Evolutionary conservation across 352 stramenopile species (phyloP), one percentile per base, ranked within the genome.

Genomic region (Chrysophaeum taylorii): DNA sequence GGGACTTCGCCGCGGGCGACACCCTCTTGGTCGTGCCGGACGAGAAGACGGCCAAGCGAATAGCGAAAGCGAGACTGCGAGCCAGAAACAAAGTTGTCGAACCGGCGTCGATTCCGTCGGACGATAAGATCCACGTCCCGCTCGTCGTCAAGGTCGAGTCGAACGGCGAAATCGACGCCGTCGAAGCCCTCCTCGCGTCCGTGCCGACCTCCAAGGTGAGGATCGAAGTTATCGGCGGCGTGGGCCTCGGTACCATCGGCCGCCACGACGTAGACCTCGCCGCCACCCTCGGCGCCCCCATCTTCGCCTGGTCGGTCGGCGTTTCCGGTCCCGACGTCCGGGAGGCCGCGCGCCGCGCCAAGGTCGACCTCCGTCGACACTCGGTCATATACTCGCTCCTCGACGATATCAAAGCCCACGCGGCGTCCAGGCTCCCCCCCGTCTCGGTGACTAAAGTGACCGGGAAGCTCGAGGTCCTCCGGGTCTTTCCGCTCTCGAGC

Each of bases 291-390:
- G 53, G 33, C 16, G 53, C 53, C 7, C 53, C 53, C 15, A 64
- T 64, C 53, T 64, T 64, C 53, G 53, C 53, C 29, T 64, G 27
- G 29, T 42, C 37, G 27, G 53, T 64, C 29, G 53, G 53, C 53
- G 15, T 41, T 7, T 33, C 9, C 5, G 18, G 16, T 25, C 29
- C 29, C 4, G 15, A 7, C 12, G 53, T 64, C 53, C 29, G 15
- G 33, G 53, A 64, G 33, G 15, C 12, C 9, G 27, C 29, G 29
- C 53, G 53, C 16, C 27, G 53, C 29, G 12, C 9, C 4, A 7
- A 64, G 9, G 53, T 64, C 4, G 29, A 37, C 15, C 23, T 42
- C 16, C 27, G 29, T 25, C 53, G 53, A 5, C 53, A 64, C 29
- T 25, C 27, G 4, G 41, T 64, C 53, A n/a, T 64, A 25, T 64